These are phyloP conservation scores for Beauveria bassiana DNA, from an alignment of 2,329 filamentous ascomycete genomes.

Conservation along the genomic window DNA sequence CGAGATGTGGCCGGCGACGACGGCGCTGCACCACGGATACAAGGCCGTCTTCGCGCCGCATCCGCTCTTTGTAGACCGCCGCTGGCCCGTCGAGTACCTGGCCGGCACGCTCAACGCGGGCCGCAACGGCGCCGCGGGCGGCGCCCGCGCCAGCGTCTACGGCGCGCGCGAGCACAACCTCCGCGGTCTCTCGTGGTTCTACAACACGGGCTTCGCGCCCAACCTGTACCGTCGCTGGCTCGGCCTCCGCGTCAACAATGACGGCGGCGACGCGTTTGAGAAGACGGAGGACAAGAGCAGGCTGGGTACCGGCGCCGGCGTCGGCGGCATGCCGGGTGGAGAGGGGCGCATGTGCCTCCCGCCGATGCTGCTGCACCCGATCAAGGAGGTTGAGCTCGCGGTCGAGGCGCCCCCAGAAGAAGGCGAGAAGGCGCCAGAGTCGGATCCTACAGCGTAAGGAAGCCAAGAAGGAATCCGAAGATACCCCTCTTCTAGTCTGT, in stretches of 20 bases:
- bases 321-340: conserved; percentile 52
- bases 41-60: conserved; percentile 91
- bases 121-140: conserved; percentile 66
- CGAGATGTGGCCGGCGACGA: conserved; percentile 91
- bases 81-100: conserved; percentile 75
- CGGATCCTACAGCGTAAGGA: conserved; percentile 38
- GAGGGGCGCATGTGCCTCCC: conserved; percentile 88
- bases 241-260: conserved; percentile 70
- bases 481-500: not conserved
- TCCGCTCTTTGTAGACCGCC: conserved; percentile 77
- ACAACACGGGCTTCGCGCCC: conserved; percentile 73
- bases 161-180: conserved; percentile 87
- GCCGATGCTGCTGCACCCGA: conserved; percentile 80
- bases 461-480: not conserved
- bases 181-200: conserved; percentile 82
- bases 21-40: conserved; percentile 82
- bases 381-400: conserved; percentile 66
- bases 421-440: conserved; percentile 32
- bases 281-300: conserved; percentile 45
- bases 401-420: conserved; percentile 49
- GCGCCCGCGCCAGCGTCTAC: conserved; percentile 63
- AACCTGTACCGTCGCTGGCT: conserved; percentile 83
- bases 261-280: conserved; percentile 72
- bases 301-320: conserved; percentile 39
- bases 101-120: conserved; percentile 75